Percentiles rank a stretch among this genome's conserved stretches.
Evolutionary conservation across 805 yeast species (phyloP).

Genomic region (Lachancea kluyveri): DNA sequence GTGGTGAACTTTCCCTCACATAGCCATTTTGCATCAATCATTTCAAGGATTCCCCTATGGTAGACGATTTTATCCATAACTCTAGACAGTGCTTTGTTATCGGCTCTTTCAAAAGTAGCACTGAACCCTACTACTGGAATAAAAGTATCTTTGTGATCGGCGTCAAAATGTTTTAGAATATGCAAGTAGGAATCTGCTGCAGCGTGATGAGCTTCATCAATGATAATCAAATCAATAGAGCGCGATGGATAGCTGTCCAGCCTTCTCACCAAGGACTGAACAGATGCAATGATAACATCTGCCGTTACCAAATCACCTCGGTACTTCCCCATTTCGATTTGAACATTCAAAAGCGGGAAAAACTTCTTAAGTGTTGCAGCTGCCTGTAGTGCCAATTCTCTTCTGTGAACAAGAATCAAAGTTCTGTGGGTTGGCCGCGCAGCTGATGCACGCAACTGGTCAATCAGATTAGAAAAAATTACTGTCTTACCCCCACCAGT

Average conservation of each 20-base stretch:
- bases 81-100: slow-evolving; percentile 49
- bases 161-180: slow-evolving; percentile 54
- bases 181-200: slow-evolving; percentile 61
- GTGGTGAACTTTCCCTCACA: slow-evolving; percentile 62
- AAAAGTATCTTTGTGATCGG: slow-evolving; percentile 33
- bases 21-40: slow-evolving; percentile 65
- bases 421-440: slow-evolving; percentile 11
- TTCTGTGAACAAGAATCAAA: slow-evolving; percentile 72
- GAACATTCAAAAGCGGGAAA: slow-evolving; percentile 48
- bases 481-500: slow-evolving; percentile 96
- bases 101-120: slow-evolving; percentile 81
- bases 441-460: slow-evolving; percentile 19
- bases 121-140: slow-evolving; percentile 75
- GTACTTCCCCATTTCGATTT: slow-evolving; percentile 61
- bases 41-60: slow-evolving; percentile 55
- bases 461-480: slow-evolving; percentile 56
- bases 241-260: slow-evolving; percentile 47
- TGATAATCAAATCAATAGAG: slow-evolving; percentile 58
- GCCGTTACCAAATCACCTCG: slow-evolving; percentile 31
- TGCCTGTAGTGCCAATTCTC: slow-evolving; percentile 74
- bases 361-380: slow-evolving; percentile 38
- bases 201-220: slow-evolving; percentile 93
- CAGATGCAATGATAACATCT: slow-evolving; percentile 73
- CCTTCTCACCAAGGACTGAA: slow-evolving; percentile 52
- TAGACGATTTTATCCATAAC: slow-evolving; percentile 71